Conservation (phyloP, 768 basidiomycete genomes). For the Lactarius tabidus region DNA sequence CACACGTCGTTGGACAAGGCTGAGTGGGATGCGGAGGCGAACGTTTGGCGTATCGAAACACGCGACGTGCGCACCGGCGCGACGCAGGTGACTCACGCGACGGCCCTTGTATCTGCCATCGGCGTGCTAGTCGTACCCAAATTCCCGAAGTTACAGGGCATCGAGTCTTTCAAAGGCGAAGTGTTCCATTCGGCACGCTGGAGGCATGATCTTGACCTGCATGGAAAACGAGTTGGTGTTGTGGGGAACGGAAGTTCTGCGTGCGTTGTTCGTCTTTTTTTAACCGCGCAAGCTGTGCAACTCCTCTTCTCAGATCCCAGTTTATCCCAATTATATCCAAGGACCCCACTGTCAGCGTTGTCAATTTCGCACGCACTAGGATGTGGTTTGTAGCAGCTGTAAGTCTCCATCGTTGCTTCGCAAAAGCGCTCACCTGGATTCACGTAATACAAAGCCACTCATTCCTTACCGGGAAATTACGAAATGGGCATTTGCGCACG, state of each 20-base stretch:
- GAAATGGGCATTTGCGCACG: slow-evolving; percentile 48
- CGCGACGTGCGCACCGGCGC: slow-evolving; percentile 19
- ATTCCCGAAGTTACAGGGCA: slow-evolving; percentile 30
- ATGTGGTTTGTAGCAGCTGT: slow-evolving; percentile 54
- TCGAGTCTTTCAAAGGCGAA: slow-evolving; percentile 42
- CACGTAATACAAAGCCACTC: slow-evolving; percentile 6
- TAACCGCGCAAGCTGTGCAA: not conserved
- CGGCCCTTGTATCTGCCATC: slow-evolving; percentile 33
- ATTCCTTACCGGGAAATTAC: slow-evolving; percentile 40
- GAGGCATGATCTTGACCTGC: slow-evolving; percentile 49
- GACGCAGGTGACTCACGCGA: slow-evolving; percentile 20
- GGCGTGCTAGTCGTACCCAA: slow-evolving; percentile 29
- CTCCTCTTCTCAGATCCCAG: slow-evolving; percentile 33
- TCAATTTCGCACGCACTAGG: slow-evolving; percentile 53
- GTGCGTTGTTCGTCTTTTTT: slow-evolving; percentile 29
- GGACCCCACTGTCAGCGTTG: slow-evolving; percentile 45
- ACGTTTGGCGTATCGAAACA: slow-evolving; percentile 30
- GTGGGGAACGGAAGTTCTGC: slow-evolving; percentile 62
- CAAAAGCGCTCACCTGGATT: slow-evolving; percentile 36
- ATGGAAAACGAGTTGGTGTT: slow-evolving; percentile 52
- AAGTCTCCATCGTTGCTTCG: not conserved
- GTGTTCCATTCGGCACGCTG: slow-evolving; percentile 56
- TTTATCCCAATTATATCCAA: slow-evolving; percentile 48
- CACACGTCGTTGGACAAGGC: slow-evolving; percentile 30
- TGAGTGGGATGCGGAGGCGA: slow-evolving; percentile 28